A percentile compares a stretch with the other conserved stretches of the same genome.
Evolutionary conservation across 75 land plant species (phyloP).

Genomic region (Azolla pinnata): DNA sequence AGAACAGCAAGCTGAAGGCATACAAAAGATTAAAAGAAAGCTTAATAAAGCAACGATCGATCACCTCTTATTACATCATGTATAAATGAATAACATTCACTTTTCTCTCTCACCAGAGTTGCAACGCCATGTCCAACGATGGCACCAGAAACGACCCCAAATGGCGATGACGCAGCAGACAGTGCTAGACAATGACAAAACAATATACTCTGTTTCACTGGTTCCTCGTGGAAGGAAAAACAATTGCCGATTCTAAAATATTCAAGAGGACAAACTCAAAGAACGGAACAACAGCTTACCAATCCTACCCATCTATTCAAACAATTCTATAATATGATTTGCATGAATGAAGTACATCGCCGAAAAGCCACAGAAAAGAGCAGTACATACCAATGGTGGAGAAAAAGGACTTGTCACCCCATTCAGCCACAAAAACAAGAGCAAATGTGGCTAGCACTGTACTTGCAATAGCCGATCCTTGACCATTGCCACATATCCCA

Average conservation of each 20-base stretch:
- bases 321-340: no score
- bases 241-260: no score
- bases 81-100: not conserved
- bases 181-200: conserved; percentile 45
- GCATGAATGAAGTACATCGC: no score
- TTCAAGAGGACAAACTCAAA: no score
- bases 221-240: not conserved
- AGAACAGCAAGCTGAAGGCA: conserved; percentile 74
- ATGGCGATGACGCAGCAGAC: conserved; percentile 95
- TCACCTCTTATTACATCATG: not conserved
- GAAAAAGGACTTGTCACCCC: conserved; percentile 99
- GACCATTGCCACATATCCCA: conserved; percentile 64
- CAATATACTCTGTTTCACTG: not conserved
- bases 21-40: not conserved
- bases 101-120: conserved; percentile 51
- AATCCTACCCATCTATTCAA: no score
- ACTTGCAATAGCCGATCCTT: conserved; percentile 64
- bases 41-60: not conserved
- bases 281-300: no score
- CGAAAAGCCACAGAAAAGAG: no score
- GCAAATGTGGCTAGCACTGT: conserved; percentile 78
- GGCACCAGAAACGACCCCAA: conserved; percentile 92
- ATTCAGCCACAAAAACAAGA: conserved; percentile 93
- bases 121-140: conserved; percentile 93
- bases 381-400: conserved; percentile 92